Conservation (phyloP, 2,329 filamentous ascomycete species). For the Lanzia echinophila region DNA sequence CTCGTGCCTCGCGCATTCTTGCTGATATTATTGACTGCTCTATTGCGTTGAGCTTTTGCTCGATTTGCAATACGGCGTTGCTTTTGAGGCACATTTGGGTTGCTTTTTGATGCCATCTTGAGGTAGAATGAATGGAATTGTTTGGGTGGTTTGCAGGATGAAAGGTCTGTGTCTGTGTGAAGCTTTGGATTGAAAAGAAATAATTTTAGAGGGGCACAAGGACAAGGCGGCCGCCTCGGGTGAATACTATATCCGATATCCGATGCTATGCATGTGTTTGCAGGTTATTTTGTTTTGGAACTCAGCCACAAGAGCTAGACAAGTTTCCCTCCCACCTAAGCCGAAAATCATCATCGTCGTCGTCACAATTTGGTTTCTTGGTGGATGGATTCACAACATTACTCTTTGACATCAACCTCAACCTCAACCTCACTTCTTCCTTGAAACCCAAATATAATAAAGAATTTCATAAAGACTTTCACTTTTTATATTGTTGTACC, state of each 20-base stretch:
- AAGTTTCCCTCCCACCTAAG: conserved; percentile 2
- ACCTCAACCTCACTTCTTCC: not conserved
- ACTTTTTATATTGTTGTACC: not conserved
- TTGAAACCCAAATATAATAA: too few relatives aligned
- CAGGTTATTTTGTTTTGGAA: not conserved
- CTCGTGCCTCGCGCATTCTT: conserved; percentile 30
- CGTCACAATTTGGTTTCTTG: not conserved
- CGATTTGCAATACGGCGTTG: conserved; percentile 26
- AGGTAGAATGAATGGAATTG: not conserved
- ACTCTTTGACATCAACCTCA: not conserved
- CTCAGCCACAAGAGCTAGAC: conserved; percentile 4
- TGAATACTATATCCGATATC: conserved; percentile 1
- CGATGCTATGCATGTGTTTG: not conserved
- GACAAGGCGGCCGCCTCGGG: too few relatives aligned
- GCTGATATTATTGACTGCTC: conserved; percentile 22
- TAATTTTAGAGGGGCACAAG: conserved; percentile 2
- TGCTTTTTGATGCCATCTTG: conserved; percentile 31
- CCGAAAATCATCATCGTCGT: conserved; percentile 8
- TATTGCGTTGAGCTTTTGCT: conserved; percentile 28
- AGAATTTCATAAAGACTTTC: not conserved
- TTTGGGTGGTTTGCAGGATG: not conserved
- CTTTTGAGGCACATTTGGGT: conserved; percentile 32
- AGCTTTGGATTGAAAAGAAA: not conserved
- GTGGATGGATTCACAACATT: not conserved
- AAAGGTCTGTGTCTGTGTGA: not conserved